Evolutionary conservation across 139 green algal genomes (phyloP), one percentile per base, ranked within the genome.

Genomic region (Chlamydomonas urium): DNA sequence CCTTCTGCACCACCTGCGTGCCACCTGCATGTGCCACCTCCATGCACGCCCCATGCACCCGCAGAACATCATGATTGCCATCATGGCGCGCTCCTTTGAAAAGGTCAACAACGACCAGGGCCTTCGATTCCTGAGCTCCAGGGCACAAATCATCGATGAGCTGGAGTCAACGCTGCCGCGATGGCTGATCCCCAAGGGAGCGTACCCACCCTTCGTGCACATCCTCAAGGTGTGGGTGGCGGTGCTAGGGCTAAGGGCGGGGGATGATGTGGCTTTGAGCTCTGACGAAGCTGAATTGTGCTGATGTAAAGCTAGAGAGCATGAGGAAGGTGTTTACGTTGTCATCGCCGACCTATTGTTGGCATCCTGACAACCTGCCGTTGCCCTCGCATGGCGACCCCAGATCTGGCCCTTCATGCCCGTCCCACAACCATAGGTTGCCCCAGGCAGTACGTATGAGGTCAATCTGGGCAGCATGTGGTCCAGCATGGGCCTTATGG

Each of bases 91-190:
- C 0, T 72, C 76, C n/a, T 81, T 81, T 24, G 68, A 28, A 21
- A 77, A 77, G 56, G 65, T 72, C 38, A 75, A 65, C 17, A 21
- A 31, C 6, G 53, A 63, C 6, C n/a, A 63, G 53, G 10, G 10
- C 10, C 26, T 21, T 17, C 21, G 53, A 21, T 21, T 63, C 6
- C 10, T 36, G 53, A 34, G 24, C 53, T 63, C 53, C 26, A 63
- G 10, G 57, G 78, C 73, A 2, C 73, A 82, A 65, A 83, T 89
- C 38, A 87, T 89, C 4, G 80, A 89, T 61, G 83, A 89, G 72
- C 62, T 89, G 32, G 83, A 89, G 78, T 77, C 65, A 60, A 89
- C 80, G 23, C 71, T 89, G 67, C 83, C 83, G 2, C 23, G 58
- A 31, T 88, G 76, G 79, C 32, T 80, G 36, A 67, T 71, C 42